Evolutionary conservation across 225 moss, liverwort and hornwort genomes (phyloP), one percentile per base, ranked within the genome.

Genomic region (Sphagnum contortum): DNA sequence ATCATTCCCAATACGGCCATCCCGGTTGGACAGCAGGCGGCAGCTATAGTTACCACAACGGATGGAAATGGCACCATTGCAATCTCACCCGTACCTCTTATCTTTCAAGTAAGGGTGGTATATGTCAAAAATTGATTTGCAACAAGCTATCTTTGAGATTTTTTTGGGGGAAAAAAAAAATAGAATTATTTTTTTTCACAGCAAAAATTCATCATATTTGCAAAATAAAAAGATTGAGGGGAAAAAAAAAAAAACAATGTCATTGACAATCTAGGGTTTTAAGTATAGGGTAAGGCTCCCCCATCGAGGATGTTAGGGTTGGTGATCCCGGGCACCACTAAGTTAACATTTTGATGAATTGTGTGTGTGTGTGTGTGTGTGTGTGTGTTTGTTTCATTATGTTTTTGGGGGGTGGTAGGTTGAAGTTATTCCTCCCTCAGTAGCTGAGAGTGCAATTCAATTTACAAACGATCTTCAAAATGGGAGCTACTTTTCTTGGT

Each of bases 401-500:
- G n/a, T 57, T 29, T 57, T 44, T 44, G 13, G 57, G 13, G 3
- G 5, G 9, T 12, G 44, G 14, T 44, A 57, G 57, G 57, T 57
- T 12, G 57, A 57, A 57, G 14, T 57, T 57, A 44, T 57, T 6
- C 57, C 57, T 2, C 57, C 14, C 57, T 44, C 57, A 12, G 57
- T 57, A 4, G 12, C 57, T 12, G 1, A 57, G 57, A 57, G 57
- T 57, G 57, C 57, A 1, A 57, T 57, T 9, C 57, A 57, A 57
- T 57, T 9, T 4, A 29, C 57, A 5, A 57, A 12, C 0, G 14
- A 57, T 44, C 57, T 57, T 57, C 14, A 57, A 29, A 57, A 57
- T 57, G 57, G 57, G 57, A 57, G 57, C 57, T 57, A 57, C 57
- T 12, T 57, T 57, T 57, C 57, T 5, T 57, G 44, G 13, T 57